phyloP scores from a whole-genome alignment of 768 basidiomycete genomes.

The Lactifluus piperatus region DNA sequence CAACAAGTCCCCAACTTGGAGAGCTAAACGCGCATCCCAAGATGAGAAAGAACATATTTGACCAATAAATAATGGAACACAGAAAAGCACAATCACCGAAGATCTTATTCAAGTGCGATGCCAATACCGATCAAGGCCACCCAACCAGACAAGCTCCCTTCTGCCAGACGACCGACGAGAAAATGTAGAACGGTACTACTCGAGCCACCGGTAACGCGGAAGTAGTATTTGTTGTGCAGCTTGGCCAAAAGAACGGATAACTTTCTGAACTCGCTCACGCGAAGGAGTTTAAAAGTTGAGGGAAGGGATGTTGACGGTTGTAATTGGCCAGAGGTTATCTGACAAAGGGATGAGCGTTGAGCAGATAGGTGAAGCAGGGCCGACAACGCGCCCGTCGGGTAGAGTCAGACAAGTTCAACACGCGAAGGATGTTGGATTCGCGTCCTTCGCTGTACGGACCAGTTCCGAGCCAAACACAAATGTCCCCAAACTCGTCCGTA shows the following conservation, averaged over 20 bases:
- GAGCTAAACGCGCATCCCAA: neutral
- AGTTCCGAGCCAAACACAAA: conserved; percentile 43
- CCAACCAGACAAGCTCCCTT: conserved; percentile 17
- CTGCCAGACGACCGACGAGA: conserved; percentile 16
- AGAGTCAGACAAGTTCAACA: conserved; percentile 22
- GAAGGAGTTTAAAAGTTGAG: conserved; percentile 2
- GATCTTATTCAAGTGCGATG: neutral
- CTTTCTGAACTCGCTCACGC: conserved; percentile 12
- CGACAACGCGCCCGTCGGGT: conserved; percentile 11
- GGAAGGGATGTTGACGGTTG: conserved; percentile 16
- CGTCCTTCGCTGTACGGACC: conserved; percentile 30
- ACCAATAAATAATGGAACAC: neutral
- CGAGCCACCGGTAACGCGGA: neutral
- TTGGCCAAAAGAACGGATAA: conserved; percentile 15
- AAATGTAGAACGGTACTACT: conserved; percentile 9
- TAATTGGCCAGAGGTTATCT: conserved; percentile 13
- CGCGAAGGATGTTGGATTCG: conserved; percentile 27
- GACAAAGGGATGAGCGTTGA: neutral
- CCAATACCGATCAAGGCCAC: conserved; percentile 17
- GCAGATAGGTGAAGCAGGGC: neutral
- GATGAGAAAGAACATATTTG: neutral
- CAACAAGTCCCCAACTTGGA: neutral
- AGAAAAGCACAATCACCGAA: neutral
- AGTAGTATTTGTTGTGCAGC: conserved; percentile 14
- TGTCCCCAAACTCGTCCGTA: conserved; percentile 47